These are phyloP conservation scores for Diaporthe amygdali DNA, from an alignment of 2,329 filamentous ascomycete genomes.

Conservation along the genomic window DNA sequence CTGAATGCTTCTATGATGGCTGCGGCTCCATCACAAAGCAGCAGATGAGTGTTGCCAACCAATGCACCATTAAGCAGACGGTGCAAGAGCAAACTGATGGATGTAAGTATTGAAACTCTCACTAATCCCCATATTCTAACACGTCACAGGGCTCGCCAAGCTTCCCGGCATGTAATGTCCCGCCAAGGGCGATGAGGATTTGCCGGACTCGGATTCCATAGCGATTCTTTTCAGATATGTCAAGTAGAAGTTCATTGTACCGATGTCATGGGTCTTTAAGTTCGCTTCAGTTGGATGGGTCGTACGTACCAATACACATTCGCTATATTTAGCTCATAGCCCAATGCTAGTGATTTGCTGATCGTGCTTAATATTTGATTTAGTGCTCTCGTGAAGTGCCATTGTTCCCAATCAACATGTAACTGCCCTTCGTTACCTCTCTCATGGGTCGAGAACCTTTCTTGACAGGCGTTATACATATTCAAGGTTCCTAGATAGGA, in stretches of 20 bases:
- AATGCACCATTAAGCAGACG: background rate
- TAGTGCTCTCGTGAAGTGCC: too few species aligned
- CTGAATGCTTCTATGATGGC: constrained; percentile 16
- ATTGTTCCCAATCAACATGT: too few species aligned
- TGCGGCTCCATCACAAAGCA: constrained; percentile 18
- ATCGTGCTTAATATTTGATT: too few species aligned
- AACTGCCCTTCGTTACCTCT: too few species aligned
- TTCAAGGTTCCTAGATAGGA: too few species aligned
- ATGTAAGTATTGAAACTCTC: background rate
- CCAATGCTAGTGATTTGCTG: too few species aligned
- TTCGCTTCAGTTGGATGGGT: constrained; percentile 8
- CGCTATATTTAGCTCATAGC: too few species aligned
- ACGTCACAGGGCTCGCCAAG: background rate
- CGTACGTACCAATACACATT: too few species aligned
- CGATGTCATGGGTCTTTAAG: background rate
- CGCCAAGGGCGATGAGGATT: background rate
- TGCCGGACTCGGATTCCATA: background rate
- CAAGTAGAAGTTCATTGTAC: background rate
- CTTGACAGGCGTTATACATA: too few species aligned
- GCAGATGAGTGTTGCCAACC: constrained; percentile 11
- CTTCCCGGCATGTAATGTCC: background rate
- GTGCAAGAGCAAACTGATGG: background rate
- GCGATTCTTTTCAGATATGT: background rate
- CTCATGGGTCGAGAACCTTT: too few species aligned
- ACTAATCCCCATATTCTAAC: background rate